A percentile compares a stretch with the other conserved stretches of the same genome.
These are phyloP conservation scores for Vicia villosa DNA, from an alignment of 306 rosid species.

Conservation along the genomic window DNA sequence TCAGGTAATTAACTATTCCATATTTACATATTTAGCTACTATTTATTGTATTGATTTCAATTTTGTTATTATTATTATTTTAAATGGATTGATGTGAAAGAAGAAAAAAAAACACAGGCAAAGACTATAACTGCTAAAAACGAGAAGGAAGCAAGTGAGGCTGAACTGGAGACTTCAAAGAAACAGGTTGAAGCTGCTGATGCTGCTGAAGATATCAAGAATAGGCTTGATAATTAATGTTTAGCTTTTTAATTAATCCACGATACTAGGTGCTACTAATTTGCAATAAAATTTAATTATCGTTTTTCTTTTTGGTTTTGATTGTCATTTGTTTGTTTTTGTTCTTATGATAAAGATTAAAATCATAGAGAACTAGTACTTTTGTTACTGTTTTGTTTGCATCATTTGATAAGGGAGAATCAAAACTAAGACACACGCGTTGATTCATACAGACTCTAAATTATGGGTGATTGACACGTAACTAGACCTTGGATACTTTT, in stretches of 20 bases:
- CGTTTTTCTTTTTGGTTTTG: background rate
- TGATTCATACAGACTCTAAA: too few relatives aligned
- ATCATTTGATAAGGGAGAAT: too few relatives aligned
- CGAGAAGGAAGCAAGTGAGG: constrained; percentile 50
- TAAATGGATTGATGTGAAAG: background rate
- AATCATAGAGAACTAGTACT: too few relatives aligned
- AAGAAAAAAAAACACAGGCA: constrained; percentile 24
- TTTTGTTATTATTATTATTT: background rate
- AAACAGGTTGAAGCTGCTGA: constrained; percentile 53
- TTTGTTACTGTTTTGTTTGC: too few relatives aligned
- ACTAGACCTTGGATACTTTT: too few relatives aligned
- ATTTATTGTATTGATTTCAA: background rate
- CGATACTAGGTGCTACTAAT: background rate
- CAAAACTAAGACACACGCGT: too few relatives aligned
- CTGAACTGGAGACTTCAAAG: constrained; percentile 47
- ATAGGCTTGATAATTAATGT: constrained; percentile 26
- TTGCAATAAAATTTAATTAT: background rate
- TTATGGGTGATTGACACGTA: too few relatives aligned
- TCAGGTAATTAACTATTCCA: constrained; percentile 34
- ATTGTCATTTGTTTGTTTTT: too few relatives aligned
- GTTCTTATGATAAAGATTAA: too few relatives aligned
- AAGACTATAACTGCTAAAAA: constrained; percentile 43
- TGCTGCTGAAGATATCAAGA: constrained; percentile 49
- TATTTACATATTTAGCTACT: background rate
- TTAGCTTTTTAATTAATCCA: background rate